Evolutionary conservation across 2,329 filamentous ascomycete genomes (phyloP).

Genomic region (Colletotrichum filicis): DNA sequence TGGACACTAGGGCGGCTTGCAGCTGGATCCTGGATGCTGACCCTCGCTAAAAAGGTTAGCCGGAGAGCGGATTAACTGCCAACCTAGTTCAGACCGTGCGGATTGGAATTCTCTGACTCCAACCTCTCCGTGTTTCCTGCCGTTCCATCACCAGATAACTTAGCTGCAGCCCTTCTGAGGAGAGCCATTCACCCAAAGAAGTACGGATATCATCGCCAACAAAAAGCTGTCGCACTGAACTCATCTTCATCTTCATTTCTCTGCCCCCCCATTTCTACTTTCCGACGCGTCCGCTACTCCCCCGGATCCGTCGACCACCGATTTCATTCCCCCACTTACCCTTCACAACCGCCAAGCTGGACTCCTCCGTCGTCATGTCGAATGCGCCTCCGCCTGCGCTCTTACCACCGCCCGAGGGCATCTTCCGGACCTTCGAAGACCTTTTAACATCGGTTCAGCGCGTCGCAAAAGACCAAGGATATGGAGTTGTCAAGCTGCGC

Average conservation of each 20-base stretch:
- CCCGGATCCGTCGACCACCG: constrained; percentile 25
- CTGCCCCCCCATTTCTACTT: constrained; percentile 37
- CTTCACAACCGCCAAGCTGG: constrained; percentile 39
- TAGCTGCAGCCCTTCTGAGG: constrained; percentile 5
- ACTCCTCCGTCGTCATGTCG: constrained; percentile 51
- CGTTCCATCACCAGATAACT: constrained; percentile 17
- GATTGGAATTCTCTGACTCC: constrained; percentile 40
- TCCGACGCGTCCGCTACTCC: constrained; percentile 24
- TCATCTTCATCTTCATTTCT: constrained; percentile 37
- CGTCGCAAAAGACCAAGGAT: constrained; percentile 70
- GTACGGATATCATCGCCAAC: constrained; percentile 12
- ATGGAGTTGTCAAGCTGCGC: constrained; percentile 71
- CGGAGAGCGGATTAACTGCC: constrained; percentile 36
- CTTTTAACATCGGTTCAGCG: constrained; percentile 68
- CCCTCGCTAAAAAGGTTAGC: constrained; percentile 29
- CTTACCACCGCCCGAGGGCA: constrained; percentile 68
- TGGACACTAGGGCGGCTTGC: background rate
- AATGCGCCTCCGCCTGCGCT: constrained; percentile 60
- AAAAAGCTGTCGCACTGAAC: constrained; percentile 13
- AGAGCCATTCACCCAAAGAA: constrained; percentile 12
- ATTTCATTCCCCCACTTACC: constrained; percentile 37
- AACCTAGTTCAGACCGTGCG: constrained; percentile 40
- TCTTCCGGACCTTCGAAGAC: constrained; percentile 69
- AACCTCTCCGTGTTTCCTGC: constrained; percentile 35
- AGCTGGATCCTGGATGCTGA: constrained; percentile 33